These are phyloP conservation scores for Thecamonas trahens DNA, from an alignment of 78 protist genomes.

Conservation along the genomic window DNA sequence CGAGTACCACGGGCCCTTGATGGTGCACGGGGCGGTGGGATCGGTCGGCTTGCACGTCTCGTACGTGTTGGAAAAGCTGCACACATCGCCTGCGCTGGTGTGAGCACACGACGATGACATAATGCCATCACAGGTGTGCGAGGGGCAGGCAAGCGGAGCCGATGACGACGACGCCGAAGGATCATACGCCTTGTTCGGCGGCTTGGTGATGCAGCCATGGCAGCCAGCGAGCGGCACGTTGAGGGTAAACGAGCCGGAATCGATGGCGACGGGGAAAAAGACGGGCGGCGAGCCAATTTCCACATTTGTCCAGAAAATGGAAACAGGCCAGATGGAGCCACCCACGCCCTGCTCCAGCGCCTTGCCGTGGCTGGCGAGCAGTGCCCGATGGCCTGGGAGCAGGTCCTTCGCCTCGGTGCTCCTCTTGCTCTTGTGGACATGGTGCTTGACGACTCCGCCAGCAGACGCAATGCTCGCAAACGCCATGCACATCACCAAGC, in stretches of 20 bases:
- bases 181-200: conserved; percentile 3
- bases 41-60: conserved; percentile 1
- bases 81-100: not conserved
- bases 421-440: too few species aligned
- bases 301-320: not conserved
- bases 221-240: not conserved
- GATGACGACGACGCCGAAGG: not conserved
- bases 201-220: not conserved
- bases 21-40: conserved; percentile 10
- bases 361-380: too few species aligned
- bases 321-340: conserved; percentile 9
- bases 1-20: not conserved
- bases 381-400: too few species aligned
- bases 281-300: conserved; percentile 5
- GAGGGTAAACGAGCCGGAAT: not conserved
- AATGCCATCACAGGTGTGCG: not conserved
- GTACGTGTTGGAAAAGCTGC: conserved; percentile 15
- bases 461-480: too few species aligned
- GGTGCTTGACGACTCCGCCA: too few species aligned
- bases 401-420: too few species aligned
- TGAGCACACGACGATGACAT: too few species aligned
- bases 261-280: conserved; percentile 2
- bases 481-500: too few species aligned
- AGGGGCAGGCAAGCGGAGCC: not conserved
- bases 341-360: too few species aligned